Base-by-base conservation (phyloP, 805 yeast species). In the Yamadazyma sp. region DNA sequence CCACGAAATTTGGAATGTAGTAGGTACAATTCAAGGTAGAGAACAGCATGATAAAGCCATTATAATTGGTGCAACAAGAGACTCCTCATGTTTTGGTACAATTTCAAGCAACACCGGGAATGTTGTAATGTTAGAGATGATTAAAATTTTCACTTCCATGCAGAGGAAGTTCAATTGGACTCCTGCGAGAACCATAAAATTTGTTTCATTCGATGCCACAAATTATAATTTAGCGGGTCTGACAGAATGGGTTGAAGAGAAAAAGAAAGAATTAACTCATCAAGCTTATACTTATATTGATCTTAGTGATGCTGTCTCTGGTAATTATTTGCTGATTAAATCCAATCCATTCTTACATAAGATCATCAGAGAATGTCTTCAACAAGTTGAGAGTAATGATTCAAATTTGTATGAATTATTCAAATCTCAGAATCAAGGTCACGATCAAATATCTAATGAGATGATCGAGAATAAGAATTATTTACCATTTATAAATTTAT, bases 181-280 rank as follows among this genome's bases (percentile, higher is more conserved):
- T 30, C 97, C 98, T 0, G 57, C 87, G 25, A 73, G 98, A 55
- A 71, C 89, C 3, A 80, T 89, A 10, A 81, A 82, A 50, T 88
- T 89, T 60, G 77, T 78, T 0, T 85, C 95, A 0, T 87, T 84
- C 65, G 95, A 89, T 49, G 96, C 85, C 1, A 65, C 83, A 0
- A 78, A 80, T 42, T 87, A 82, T 50, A 88, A 88, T 53, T 62
- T 71, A 45, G 95, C 93, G 0, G 98, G 98, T 0, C 70, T 86
- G n/a, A 71, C 88, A 0, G 91, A 83, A 49, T 79, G 89, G 73
- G 69, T 81, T 5, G 85, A 82, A 46, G 62, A 68, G 23, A 71
- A 73, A 38, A 55, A 62, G n/a, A 70, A 73, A 16, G 70, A 68
- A 25, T 60, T 87, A 18, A 62, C 69, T 35, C 69, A 75, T 30